Evolutionary conservation across 2,329 filamentous ascomycete genomes (phyloP), one percentile per base, ranked within the genome.

Genomic region (Alternaria brassicae): DNA sequence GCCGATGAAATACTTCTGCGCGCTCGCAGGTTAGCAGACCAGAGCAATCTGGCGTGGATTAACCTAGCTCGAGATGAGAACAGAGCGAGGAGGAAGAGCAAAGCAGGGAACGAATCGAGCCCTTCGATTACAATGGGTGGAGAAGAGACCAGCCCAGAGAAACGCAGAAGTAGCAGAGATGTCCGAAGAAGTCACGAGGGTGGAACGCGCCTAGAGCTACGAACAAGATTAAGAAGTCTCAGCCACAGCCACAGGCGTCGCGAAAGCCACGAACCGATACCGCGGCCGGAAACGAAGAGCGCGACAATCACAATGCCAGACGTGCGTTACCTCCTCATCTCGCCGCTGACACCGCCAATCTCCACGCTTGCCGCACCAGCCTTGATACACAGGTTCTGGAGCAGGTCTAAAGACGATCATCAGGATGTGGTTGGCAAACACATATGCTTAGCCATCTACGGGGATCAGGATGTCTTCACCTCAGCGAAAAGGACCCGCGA

Each of bases 381-480:
- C 2, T 53, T 79, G 15, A 70, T 65, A 3, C 62, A 59, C 19
- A 72, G 64, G 32, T 68, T 75, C 28, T 77, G 74, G 74, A 66
- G 53, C 30, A 68, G 60, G 21, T 51, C 63, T 17, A 60, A 52
- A 2, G 61, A 65, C 25, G 47, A 51, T 1, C 8, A 55, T 13
- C 52, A 55, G 4, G 67, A 74, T 10, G 53, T 65, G 10, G 55
- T 77, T 36, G 69, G 66, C 5, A 70, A 67, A 36, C 65, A 73
- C 47, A 53, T 53, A 5, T 89, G 89, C 0, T 75, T 97, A 32
- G 88, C 87, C 0, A 77, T 96, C 0, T 96, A 89, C 71, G 94
- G 93, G 1, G 86, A 89, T 50, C 81, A 85, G 4, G 93, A 98
- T 75, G 79, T 84, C 0, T 96, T 97, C 65, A 88, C 91, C 1